Conservation (phyloP, 441 rosid genomes). For the Rhodomyrtus psidioides region DNA sequence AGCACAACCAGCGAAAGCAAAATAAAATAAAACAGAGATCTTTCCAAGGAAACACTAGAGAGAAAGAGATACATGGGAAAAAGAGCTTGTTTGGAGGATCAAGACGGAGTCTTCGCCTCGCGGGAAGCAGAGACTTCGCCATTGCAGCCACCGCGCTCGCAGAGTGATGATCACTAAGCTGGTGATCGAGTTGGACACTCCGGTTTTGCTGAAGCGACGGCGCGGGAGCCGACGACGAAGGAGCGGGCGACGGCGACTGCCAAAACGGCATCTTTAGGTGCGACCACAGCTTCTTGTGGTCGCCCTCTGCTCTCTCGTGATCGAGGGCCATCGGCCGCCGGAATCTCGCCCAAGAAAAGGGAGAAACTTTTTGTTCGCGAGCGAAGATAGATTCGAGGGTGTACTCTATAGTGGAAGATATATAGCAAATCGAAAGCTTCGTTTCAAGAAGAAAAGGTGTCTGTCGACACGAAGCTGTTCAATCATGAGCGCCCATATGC, state of each 20-base stretch:
- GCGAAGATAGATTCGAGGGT: background rate
- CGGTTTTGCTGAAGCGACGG: slow-evolving; percentile 23
- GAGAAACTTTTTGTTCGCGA: background rate
- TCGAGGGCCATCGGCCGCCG: slow-evolving; percentile 21
- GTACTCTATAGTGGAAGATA: background rate
- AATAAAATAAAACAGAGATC: background rate
- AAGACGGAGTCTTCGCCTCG: slow-evolving; percentile 54
- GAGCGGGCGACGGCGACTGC: slow-evolving; percentile 23
- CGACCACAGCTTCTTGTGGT: slow-evolving; percentile 25
- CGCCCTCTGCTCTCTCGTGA: slow-evolving; percentile 23
- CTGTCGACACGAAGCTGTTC: background rate
- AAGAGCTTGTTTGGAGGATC: slow-evolving; percentile 64
- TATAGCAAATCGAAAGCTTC: background rate
- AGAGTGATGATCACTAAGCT: slow-evolving; percentile 20
- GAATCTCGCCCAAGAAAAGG: background rate
- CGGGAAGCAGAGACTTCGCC: slow-evolving; percentile 59
- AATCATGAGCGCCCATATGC: background rate
- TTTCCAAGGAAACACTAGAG: background rate
- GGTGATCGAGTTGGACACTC: slow-evolving; percentile 20
- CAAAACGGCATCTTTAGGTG: slow-evolving; percentile 51
- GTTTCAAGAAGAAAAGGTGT: background rate
- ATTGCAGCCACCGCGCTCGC: slow-evolving; percentile 37
- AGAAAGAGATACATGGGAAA: slow-evolving; percentile 37
- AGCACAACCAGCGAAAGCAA: background rate
- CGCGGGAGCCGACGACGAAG: background rate